Evolutionary conservation across 352 stramenopile genomes (phyloP), one percentile per base, ranked within the genome.

Genomic region (Plasmopara viticola): DNA sequence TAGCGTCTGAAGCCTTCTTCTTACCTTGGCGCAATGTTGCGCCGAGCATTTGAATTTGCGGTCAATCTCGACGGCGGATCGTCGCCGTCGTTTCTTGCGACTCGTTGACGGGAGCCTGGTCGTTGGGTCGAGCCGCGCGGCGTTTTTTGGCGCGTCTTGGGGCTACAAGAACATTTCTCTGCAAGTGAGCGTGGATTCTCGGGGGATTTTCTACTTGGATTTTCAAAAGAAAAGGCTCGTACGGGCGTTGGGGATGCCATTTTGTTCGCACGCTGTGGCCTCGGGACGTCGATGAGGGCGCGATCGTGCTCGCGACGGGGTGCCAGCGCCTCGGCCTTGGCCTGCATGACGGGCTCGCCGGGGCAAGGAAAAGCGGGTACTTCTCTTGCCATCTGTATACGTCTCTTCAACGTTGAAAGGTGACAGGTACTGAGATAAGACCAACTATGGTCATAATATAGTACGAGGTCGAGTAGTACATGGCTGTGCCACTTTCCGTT

Each of bases 31-130:
- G 35, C 59, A 66, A 15, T 53, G 48, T 3, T 35, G 30, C 39
- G 58, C 54, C 7, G 40, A n/a, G 30, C 82, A 93, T 13, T 66
- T 70, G 44, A 72, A 88, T 53, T 90, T 93, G 47, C 82, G 78
- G 60, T 93, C 82, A 48, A 93, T 93, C 62, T 93, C 79, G 8
- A 74, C 74, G 15, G 82, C 82, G 1, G 73, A 82, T 20, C 81
- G 76, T 46, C 82, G 72, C 10, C 82, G 72, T 7, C 79, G 68
- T 56, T 90, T 90, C 60, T 93, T 93, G 14, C 66, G 79, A 0
- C 68, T 73, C 46, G 64, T 79, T 4, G 60, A 69, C 0, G 75
- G 62, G 0, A 68, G 63, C 13, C 62, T 46, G 1, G 38, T 39
- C 14, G 59, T 68, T 12, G 9, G 0, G 56, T 79, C 68, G 7